These are phyloP conservation scores for Pythium insidiosum DNA, from an alignment of 352 stramenopile genomes.

Conservation along the genomic window DNA sequence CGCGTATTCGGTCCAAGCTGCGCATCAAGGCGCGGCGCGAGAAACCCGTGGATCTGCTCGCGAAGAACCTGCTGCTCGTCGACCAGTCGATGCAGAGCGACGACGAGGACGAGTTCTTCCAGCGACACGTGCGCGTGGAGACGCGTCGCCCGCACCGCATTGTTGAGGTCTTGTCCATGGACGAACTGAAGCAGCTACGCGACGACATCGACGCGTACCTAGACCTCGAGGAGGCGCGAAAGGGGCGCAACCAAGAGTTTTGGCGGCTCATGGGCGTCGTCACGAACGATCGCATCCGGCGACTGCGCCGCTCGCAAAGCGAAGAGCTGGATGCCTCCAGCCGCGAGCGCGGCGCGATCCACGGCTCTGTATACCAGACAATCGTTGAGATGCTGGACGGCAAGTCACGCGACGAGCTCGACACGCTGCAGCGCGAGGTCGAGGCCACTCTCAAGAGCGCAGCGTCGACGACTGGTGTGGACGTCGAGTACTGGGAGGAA, in stretches of 20 bases:
- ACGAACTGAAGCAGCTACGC: slow-evolving; percentile 77
- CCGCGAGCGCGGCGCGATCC: slow-evolving; percentile 63
- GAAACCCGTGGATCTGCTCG: slow-evolving; percentile 94
- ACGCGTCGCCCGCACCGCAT: slow-evolving; percentile 59
- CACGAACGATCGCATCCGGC: slow-evolving; percentile 63
- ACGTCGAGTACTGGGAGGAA: slow-evolving; percentile 93
- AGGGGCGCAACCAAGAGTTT: slow-evolving; percentile 66
- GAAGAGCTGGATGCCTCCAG: slow-evolving; percentile 47
- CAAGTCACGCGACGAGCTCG: slow-evolving; percentile 50
- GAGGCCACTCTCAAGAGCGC: slow-evolving; percentile 57
- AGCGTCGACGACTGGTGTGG: slow-evolving; percentile 49
- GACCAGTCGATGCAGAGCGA: slow-evolving; percentile 41
- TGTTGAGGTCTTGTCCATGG: slow-evolving; percentile 69
- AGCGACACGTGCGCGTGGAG: slow-evolving; percentile 74
- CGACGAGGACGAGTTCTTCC: slow-evolving; percentile 64
- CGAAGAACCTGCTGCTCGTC: slow-evolving; percentile 98
- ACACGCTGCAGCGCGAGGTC: slow-evolving; percentile 50
- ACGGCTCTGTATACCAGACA: slow-evolving; percentile 77
- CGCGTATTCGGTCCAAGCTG: slow-evolving; percentile 86
- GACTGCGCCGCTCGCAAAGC: slow-evolving; percentile 46
- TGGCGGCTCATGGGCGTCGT: slow-evolving; percentile 81
- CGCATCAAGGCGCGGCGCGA: slow-evolving; percentile 87
- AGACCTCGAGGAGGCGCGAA: slow-evolving; percentile 72
- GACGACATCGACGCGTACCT: slow-evolving; percentile 88
- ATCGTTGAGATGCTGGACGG: slow-evolving; percentile 88